phyloP scores from a whole-genome alignment of 306 rosid species.

The Medicago truncatula region DNA sequence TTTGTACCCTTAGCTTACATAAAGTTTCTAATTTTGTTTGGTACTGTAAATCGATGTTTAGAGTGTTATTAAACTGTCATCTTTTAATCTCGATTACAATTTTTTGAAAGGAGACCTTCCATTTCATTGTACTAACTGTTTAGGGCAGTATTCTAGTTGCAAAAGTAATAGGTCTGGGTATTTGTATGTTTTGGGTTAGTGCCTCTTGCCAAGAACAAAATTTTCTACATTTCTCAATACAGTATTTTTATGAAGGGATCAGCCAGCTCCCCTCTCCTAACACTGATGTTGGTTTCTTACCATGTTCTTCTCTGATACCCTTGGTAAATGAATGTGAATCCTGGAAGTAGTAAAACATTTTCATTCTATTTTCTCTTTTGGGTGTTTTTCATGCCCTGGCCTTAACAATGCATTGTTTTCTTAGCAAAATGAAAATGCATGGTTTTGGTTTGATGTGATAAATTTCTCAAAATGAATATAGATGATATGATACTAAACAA shows the following conservation, averaged over 20 bases:
- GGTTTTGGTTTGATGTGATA: constrained; percentile 1
- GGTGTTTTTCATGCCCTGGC: neutral
- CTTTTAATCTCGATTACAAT: constrained; percentile 5
- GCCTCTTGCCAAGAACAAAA: neutral
- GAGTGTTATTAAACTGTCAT: neutral
- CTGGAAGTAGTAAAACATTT: constrained; percentile 37
- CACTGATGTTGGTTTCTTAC: neutral
- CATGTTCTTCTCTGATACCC: neutral
- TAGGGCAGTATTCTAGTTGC: constrained; percentile 8
- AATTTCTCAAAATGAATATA: constrained; percentile 26
- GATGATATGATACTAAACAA: constrained; percentile 8
- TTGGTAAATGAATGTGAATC: constrained; percentile 27
- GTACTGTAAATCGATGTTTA: neutral
- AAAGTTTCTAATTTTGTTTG: constrained; percentile 12
- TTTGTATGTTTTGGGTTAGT: constrained; percentile 20
- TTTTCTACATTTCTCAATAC: constrained; percentile 21
- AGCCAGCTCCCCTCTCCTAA: neutral
- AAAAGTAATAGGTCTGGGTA: neutral
- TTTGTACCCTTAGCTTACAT: neutral
- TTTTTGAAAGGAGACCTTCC: neutral
- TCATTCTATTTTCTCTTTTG: neutral
- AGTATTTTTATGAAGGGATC: constrained; percentile 8
- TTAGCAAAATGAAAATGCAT: neutral
- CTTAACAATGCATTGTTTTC: neutral
- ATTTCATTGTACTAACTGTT: constrained; percentile 4